Evolutionary conservation across 768 basidiomycete genomes (phyloP).

Genomic region (Phylloporus sp.): DNA sequence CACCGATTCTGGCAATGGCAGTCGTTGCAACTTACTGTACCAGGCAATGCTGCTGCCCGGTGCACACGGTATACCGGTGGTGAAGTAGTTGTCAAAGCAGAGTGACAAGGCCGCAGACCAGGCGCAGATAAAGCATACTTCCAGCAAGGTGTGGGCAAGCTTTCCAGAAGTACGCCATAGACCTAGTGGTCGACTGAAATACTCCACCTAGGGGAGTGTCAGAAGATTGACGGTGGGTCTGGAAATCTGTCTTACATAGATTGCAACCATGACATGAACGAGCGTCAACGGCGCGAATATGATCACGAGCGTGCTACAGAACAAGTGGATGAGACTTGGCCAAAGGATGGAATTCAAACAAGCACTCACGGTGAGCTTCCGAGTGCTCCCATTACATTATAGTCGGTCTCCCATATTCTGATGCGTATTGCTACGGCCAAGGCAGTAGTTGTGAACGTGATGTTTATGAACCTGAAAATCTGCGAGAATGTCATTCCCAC

Average conservation of each 20-base stretch:
- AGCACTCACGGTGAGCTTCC: constrained; percentile 75
- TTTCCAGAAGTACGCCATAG: constrained; percentile 88
- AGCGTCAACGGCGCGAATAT: constrained; percentile 83
- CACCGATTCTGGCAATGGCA: constrained; percentile 16
- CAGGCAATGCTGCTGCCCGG: constrained; percentile 56
- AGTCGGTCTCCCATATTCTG: constrained; percentile 50
- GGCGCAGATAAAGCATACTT: constrained; percentile 89
- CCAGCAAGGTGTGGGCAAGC: constrained; percentile 79
- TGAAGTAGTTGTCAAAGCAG: constrained; percentile 90
- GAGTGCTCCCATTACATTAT: constrained; percentile 60
- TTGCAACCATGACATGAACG: constrained; percentile 78
- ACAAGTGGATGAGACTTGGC: background rate
- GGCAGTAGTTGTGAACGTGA: constrained; percentile 75
- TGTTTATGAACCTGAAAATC: constrained; percentile 84
- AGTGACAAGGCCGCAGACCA: constrained; percentile 90
- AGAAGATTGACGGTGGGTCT: constrained; percentile 12
- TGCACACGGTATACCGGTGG: constrained; percentile 77
- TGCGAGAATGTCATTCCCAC: constrained; percentile 28
- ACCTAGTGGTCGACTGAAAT: constrained; percentile 89
- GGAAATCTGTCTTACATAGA: constrained; percentile 59
- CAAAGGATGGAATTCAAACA: background rate
- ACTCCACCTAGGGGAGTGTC: constrained; percentile 63
- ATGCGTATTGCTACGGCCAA: constrained; percentile 78
- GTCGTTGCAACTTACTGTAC: constrained; percentile 66
- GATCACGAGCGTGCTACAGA: constrained; percentile 67